Base-by-base conservation (phyloP, 2,329 filamentous ascomycete species). In the Immersiporthe knoxdaviesiana region DNA sequence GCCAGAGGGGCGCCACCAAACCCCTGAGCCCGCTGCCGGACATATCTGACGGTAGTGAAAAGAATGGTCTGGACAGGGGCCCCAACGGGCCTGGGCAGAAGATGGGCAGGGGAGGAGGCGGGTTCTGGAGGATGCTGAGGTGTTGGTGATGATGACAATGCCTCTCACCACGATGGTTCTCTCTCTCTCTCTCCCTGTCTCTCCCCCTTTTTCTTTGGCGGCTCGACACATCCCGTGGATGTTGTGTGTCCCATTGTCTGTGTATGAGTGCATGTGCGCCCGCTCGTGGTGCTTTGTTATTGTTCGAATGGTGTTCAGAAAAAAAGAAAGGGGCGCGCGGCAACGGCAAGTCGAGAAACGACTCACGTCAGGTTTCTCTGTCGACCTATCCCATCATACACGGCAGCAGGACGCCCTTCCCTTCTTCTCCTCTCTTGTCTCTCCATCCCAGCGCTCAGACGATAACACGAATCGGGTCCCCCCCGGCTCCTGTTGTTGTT, bases 91-190 rank as follows among this genome's bases (percentile, higher is more conserved):
- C 82, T 21, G 81, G 81, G n/a, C 80, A 83, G 30, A 80, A 79
- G 41, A 73, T 84, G 14, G 83, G 83, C 1, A 78, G 80, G 41
- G 80, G 78, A 2, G 78, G 80, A 1, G 78, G 79, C 1, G 82
- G 82, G 12, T 88, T 88, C 75, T 88, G 85, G 86, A 85, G 80
- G 78, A 85, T 80, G 74, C 75, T 88, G 73, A 79, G 85, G 76
- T 90, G 81, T 72, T 88, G 86, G 86, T 88, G 73, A 39, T 39
- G 37, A 39, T 5, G 37, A 37, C 16, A 41, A 8, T 37, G 18
- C 16, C 44, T 37, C 59, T 18, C 18, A 35, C 24, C 12, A 62
- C 24, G 37, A 32, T 32, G n/a, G 11, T 21, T 16, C 21, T 5
- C 21, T 47, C 2, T 39, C 2, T 39, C 5, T 39, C 5, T 39